Evolutionary conservation across 2,329 filamentous ascomycete species (phyloP).

Genomic region (Arthrobotrys musiformis): DNA sequence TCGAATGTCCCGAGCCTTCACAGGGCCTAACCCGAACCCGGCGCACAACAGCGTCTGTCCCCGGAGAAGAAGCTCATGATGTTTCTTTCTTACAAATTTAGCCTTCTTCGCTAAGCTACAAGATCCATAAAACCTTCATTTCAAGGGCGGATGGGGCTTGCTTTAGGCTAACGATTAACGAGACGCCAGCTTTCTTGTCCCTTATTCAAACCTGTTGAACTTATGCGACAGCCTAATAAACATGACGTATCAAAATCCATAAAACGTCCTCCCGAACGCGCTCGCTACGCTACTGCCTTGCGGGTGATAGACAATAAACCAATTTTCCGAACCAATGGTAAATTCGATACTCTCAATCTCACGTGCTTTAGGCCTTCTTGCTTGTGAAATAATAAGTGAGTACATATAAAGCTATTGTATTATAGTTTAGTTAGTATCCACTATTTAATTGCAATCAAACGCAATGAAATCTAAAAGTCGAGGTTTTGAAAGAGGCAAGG

Average conservation of each 20-base stretch:
- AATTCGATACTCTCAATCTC: slow-evolving; percentile 46
- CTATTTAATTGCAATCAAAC: slow-evolving; percentile 10
- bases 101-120: slow-evolving; percentile 46
- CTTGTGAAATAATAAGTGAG: slow-evolving; percentile 1
- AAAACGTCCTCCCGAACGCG: slow-evolving; percentile 37
- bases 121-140: slow-evolving; percentile 51
- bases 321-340: slow-evolving; percentile 51
- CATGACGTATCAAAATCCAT: slow-evolving; percentile 11
- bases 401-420: background rate
- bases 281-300: slow-evolving; percentile 54
- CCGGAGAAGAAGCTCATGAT: slow-evolving; percentile 16
- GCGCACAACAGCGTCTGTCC: background rate
- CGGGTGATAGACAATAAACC: slow-evolving; percentile 51
- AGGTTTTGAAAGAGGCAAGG: slow-evolving; percentile 22
- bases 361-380: slow-evolving; percentile 17
- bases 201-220: background rate
- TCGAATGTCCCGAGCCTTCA: slow-evolving; percentile 12
- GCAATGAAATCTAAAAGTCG: background rate
- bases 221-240: slow-evolving; percentile 18
- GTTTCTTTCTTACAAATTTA: slow-evolving; percentile 15
- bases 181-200: slow-evolving; percentile 15
- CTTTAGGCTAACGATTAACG: slow-evolving; percentile 47
- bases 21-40: slow-evolving; percentile 11
- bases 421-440: slow-evolving; percentile 16
- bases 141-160: slow-evolving; percentile 55